Evolutionary conservation across 306 rosid species (phyloP), one percentile per base, ranked within the genome.

Genomic region (Vigna hirtella): DNA sequence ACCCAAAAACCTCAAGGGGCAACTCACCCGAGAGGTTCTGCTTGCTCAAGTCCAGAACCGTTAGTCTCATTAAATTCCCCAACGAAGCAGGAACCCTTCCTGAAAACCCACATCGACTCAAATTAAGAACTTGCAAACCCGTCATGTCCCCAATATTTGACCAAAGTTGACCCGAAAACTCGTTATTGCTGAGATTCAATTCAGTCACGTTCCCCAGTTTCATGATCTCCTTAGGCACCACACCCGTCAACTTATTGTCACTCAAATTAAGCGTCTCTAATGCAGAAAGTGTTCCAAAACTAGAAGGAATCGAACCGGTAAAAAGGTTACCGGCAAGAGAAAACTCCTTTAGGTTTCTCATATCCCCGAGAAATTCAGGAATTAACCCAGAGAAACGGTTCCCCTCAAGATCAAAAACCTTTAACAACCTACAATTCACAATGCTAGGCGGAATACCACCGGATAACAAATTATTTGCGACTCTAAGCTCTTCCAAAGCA

Each of bases 101-200:
- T 1, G 91, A 90, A 73, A 93, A 79, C 7, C 94, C 94, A 82
- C 98, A 88, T 1, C 73, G 78, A 53, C 98, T 93, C 88, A 93
- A 73, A 77, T 89, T 90, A 78, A 93, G 82, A 79, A 83, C 82
- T 68, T 82, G 88, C 89, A 93, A 86, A 77, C 77, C 83, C 17
- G 8, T 82, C 69, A 89, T 79, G 65, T 82, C 77, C 56, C 93
- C 96, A 11, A 93, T 78, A 6, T 65, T 71, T 32, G 67, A 49
- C 53, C 81, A 70, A 82, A 87, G 50, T 17, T 47, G 79, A 36
- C 93, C 90, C 0, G 88, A 89, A 70, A 93, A 86, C 67, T 81
- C 84, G 83, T 93, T 93, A 1, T 84, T 88, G 52, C 96, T 83
- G 78, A 93, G 87, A 85, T 90, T 85, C 86, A 93, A 79, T 42